A percentile compares a stretch with the other conserved stretches of the same genome.
phyloP scores from a whole-genome alignment of 129 eudicot species.

The Sambucus nigra region DNA sequence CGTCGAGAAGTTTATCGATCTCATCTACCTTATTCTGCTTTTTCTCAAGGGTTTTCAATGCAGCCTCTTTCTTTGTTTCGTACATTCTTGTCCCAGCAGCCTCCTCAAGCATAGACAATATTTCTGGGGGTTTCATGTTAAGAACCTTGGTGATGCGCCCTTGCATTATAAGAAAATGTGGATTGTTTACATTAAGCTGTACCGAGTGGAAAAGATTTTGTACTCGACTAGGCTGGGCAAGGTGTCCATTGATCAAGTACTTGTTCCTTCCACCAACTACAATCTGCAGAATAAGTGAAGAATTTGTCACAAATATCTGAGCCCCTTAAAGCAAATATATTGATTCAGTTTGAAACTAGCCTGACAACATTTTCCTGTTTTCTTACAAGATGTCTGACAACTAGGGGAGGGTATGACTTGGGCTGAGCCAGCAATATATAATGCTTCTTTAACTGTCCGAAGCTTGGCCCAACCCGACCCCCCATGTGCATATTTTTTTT shows the following conservation, averaged over 20 bases:
- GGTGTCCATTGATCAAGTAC: slow-evolving; percentile 93
- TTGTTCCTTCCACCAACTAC: slow-evolving; percentile 99
- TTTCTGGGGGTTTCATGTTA: slow-evolving; percentile 99
- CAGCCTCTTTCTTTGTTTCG: slow-evolving; percentile 93
- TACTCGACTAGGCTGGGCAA: slow-evolving; percentile 97
- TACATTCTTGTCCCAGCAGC: slow-evolving; percentile 99
- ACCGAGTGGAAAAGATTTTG: slow-evolving; percentile 98
- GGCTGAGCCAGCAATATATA: no score
- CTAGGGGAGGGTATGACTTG: no score
- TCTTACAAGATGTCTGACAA: not conserved
- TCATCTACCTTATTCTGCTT: slow-evolving; percentile 96
- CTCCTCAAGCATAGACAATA: slow-evolving; percentile 97
- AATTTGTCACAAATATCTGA: not conserved
- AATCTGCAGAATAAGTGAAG: slow-evolving; percentile 38
- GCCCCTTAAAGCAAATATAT: not conserved
- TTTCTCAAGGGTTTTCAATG: slow-evolving; percentile 90
- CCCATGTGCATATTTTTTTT: no score
- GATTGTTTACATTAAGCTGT: slow-evolving; percentile 95
- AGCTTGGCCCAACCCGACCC: no score
- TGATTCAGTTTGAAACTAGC: not conserved
- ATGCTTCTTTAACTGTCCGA: no score
- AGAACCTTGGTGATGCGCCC: slow-evolving; percentile 97
- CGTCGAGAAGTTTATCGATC: slow-evolving; percentile 95
- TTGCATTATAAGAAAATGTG: slow-evolving; percentile 99
- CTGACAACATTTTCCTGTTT: not conserved